phyloP scores from a whole-genome alignment of 352 stramenopile genomes.

The Phytophthora megakarya region DNA sequence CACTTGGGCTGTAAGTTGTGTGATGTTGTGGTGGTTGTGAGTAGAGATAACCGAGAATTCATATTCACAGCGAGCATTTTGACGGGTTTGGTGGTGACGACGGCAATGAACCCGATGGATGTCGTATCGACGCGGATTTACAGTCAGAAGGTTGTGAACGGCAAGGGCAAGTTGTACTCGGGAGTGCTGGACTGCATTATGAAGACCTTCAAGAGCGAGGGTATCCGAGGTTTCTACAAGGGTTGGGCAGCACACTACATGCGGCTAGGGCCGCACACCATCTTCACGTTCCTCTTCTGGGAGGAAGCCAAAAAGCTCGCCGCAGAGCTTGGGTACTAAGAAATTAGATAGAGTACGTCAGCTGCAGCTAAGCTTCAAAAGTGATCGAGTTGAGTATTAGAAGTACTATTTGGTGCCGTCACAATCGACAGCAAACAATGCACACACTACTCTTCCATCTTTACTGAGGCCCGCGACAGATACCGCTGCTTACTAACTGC shows the following conservation, averaged over 20 bases:
- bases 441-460: conserved; percentile 19
- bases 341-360: conserved; percentile 31
- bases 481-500: conserved; percentile 24
- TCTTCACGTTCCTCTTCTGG: conserved; percentile 90
- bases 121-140: conserved; percentile 88
- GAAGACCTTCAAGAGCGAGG: conserved; percentile 83
- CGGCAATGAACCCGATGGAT: conserved; percentile 89
- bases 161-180: conserved; percentile 82
- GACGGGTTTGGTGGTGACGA: conserved; percentile 80
- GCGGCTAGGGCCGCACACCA: conserved; percentile 81
- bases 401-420: not conserved
- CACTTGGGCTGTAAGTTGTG: conserved; percentile 73
- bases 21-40: not conserved
- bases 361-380: conserved; percentile 8
- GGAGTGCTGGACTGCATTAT: conserved; percentile 75
- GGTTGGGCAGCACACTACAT: conserved; percentile 89
- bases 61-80: conserved; percentile 72
- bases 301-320: conserved; percentile 82
- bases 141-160: conserved; percentile 87
- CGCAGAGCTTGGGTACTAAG: conserved; percentile 60
- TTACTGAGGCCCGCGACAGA: conserved; percentile 26
- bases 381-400: conserved; percentile 11
- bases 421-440: not conserved
- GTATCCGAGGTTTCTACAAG: conserved; percentile 86
- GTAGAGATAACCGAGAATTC: conserved; percentile 4